Conservation (phyloP, 768 basidiomycete genomes). For the Atractiella rhizophila region DNA sequence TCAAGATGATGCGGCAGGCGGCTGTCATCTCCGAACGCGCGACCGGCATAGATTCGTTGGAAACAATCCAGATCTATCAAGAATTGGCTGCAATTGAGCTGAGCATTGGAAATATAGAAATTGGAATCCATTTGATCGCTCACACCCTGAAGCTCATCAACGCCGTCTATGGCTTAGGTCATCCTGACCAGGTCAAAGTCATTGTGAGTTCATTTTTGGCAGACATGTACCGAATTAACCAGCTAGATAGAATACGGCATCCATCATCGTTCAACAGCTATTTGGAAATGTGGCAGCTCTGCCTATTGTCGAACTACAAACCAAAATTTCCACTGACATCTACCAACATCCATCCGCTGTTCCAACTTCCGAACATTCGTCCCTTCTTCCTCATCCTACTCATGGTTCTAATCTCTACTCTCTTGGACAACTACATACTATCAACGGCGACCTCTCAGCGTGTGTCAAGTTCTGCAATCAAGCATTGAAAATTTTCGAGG, state of each 20-base stretch:
- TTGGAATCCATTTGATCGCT: constrained; percentile 20
- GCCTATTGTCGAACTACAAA: constrained; percentile 21
- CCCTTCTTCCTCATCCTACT: constrained; percentile 16
- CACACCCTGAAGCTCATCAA: constrained; percentile 24
- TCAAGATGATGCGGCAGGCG: constrained; percentile 24
- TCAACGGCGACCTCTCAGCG: constrained; percentile 19
- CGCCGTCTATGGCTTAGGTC: constrained; percentile 22
- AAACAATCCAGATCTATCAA: constrained; percentile 24
- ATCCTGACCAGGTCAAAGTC: constrained; percentile 22
- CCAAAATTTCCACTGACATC: constrained; percentile 12
- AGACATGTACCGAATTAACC: not conserved
- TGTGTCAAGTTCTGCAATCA: constrained; percentile 18
- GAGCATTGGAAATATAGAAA: constrained; percentile 20
- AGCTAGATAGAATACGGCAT: not conserved
- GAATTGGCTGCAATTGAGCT: constrained; percentile 26
- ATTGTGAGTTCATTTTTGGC: constrained; percentile 17
- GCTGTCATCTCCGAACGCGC: constrained; percentile 25
- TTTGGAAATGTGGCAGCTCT: too few species aligned
- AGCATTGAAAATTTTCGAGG: constrained; percentile 19
- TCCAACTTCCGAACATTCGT: constrained; percentile 18
- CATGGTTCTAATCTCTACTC: constrained; percentile 22
- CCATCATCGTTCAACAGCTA: constrained; percentile 13
- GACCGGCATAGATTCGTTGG: constrained; percentile 22
- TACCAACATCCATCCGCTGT: constrained; percentile 19
- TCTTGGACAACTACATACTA: constrained; percentile 24